These are phyloP conservation scores for Xylaria venustula DNA, from an alignment of 495 filamentous ascomycete genomes.

Conservation along the genomic window DNA sequence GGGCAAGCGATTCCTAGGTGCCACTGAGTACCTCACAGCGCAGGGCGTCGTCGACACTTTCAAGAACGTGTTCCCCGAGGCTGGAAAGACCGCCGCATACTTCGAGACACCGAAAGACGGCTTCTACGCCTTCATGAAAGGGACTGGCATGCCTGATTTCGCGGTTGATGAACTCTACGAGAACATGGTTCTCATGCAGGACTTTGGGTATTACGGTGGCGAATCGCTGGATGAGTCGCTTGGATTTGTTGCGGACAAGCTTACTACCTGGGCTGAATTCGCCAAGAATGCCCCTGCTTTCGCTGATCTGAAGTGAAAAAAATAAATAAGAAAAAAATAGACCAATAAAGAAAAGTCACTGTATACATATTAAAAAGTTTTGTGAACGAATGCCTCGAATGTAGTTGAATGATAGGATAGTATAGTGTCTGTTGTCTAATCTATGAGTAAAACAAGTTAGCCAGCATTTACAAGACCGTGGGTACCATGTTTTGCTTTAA, in stretches of 20 bases:
- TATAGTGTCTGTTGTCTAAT: no score
- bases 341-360: no score
- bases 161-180: constrained; percentile 52
- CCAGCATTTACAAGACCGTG: no score
- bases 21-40: constrained; percentile 51
- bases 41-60: constrained; percentile 49
- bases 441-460: no score
- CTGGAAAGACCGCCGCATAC: constrained; percentile 45
- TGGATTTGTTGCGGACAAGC: constrained; percentile 33
- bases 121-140: constrained; percentile 44
- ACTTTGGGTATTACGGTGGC: constrained; percentile 54
- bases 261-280: constrained; percentile 42
- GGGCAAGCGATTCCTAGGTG: constrained; percentile 45
- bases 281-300: constrained; percentile 27
- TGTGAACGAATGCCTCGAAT: no score
- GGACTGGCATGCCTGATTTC: constrained; percentile 36
- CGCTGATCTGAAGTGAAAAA: constrained; percentile 27
- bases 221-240: constrained; percentile 34
- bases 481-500: no score
- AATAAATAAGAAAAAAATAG: no score
- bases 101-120: constrained; percentile 43
- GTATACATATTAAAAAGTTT: no score
- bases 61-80: constrained; percentile 45
- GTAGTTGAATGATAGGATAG: no score
- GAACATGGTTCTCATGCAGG: constrained; percentile 50